phyloP scores from a whole-genome alignment of 345 rosid genomes.

The Sonneratia alba region DNA sequence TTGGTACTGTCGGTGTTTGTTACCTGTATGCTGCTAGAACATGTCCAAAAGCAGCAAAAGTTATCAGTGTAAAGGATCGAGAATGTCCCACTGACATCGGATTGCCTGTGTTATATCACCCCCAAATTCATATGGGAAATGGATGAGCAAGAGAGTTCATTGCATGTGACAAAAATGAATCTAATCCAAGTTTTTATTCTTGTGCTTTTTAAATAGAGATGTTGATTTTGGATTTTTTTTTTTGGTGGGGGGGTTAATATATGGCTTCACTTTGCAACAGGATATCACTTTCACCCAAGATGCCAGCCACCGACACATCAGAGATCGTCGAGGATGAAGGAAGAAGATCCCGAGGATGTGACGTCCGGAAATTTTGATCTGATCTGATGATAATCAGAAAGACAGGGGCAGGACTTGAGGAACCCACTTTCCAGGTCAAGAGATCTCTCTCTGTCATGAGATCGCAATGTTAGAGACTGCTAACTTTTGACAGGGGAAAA shows the following conservation, averaged over 20 bases:
- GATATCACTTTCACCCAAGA: not conserved
- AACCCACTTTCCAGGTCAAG: not conserved
- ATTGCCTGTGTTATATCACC: no score
- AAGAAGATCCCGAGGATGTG: conserved; percentile 30
- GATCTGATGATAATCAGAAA: conserved; percentile 7
- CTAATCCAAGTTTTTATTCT: no score
- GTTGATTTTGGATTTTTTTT: no score
- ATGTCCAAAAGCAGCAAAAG: no score
- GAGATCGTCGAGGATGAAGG: conserved; percentile 45
- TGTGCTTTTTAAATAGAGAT: no score
- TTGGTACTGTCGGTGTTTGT: no score
- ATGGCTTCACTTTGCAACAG: not conserved
- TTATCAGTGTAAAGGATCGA: no score
- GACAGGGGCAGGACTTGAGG: not conserved
- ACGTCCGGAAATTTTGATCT: conserved; percentile 25
- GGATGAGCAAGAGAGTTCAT: no score
- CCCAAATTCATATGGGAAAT: no score
- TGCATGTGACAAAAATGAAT: no score
- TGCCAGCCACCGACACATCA: conserved; percentile 9
- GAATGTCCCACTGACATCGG: no score
- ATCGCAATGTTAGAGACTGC: not conserved
- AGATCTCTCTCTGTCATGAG: not conserved
- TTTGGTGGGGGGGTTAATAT: not conserved
- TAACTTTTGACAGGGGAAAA: not conserved
- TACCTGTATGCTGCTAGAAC: no score